Conservation (phyloP, 2,329 filamentous ascomycete genomes). For the Colletotrichum spinosum region DNA sequence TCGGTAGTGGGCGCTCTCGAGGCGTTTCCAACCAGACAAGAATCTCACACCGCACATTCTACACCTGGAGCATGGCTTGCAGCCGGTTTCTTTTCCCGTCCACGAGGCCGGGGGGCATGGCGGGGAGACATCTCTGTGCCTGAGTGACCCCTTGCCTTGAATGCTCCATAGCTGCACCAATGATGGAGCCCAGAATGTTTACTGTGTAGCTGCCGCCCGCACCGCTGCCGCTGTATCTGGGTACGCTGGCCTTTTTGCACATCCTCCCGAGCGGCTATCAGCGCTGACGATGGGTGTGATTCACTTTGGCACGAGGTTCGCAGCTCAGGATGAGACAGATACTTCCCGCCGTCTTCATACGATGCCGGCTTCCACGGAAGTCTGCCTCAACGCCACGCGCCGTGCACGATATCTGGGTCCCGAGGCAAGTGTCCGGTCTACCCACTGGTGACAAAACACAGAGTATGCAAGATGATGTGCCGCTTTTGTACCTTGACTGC, state of each 20-base stretch:
- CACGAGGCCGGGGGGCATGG: constrained; percentile 19
- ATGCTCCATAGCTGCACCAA: constrained; percentile 19
- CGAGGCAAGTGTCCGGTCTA: constrained; percentile 8
- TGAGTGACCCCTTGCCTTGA: constrained; percentile 31
- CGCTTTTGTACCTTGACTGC: constrained; percentile 40
- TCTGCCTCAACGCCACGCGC: constrained; percentile 23
- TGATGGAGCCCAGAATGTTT: constrained; percentile 13
- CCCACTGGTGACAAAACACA: constrained; percentile 16
- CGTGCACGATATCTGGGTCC: constrained; percentile 5
- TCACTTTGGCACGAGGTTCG: constrained; percentile 36
- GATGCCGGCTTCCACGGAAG: constrained; percentile 23
- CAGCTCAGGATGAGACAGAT: constrained; percentile 30
- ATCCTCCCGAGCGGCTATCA: constrained; percentile 4
- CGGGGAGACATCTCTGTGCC: constrained; percentile 35
- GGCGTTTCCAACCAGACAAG: constrained; percentile 31
- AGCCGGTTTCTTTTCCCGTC: constrained; percentile 34
- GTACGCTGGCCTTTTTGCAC: neutral
- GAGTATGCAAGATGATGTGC: constrained; percentile 38
- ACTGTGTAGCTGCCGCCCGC: neutral
- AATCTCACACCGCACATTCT: constrained; percentile 38
- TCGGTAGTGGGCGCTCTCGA: neutral
- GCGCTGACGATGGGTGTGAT: constrained; percentile 24
- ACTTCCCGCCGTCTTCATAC: constrained; percentile 18
- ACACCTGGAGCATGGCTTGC: constrained; percentile 28
- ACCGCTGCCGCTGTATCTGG: constrained; percentile 19